These are phyloP conservation scores for Lupinus albus DNA, from an alignment of 306 rosid genomes.

Conservation along the genomic window DNA sequence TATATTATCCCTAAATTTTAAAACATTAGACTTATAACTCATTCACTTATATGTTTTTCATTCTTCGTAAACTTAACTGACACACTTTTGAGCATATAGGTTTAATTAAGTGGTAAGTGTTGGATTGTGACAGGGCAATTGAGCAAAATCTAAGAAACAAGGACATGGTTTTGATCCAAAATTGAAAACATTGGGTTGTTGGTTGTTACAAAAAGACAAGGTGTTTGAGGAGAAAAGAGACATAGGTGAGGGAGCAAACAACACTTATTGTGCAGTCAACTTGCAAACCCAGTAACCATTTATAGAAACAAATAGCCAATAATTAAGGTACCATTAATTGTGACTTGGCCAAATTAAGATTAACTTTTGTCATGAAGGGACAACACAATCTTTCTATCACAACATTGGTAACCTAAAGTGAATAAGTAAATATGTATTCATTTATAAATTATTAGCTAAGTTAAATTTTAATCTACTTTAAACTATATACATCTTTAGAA, in stretches of 20 bases:
- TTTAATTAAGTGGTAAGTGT: constrained; percentile 1
- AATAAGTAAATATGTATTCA: too few relatives aligned
- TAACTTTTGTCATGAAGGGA: constrained; percentile 45
- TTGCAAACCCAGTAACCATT: constrained; percentile 28
- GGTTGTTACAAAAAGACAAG: constrained; percentile 38
- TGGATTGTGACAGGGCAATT: not conserved
- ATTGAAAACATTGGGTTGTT: constrained; percentile 21
- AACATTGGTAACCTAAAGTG: too few relatives aligned
- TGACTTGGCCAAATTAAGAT: constrained; percentile 40
- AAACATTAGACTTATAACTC: too few relatives aligned
- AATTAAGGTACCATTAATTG: constrained; percentile 43
- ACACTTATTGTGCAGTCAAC: constrained; percentile 41
- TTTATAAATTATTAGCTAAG: too few relatives aligned
- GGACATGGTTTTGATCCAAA: not conserved
- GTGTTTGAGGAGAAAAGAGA: constrained; percentile 1
- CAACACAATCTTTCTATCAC: constrained; percentile 38
- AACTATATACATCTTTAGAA: too few relatives aligned
- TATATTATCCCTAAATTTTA: too few relatives aligned
- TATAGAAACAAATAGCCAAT: constrained; percentile 41
- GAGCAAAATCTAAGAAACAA: not conserved
- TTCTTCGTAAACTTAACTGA: too few relatives aligned
- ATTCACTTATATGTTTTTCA: too few relatives aligned
- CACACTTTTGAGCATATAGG: not conserved
- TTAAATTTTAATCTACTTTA: too few relatives aligned
- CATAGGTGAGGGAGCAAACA: constrained; percentile 37